phyloP scores from a whole-genome alignment of 306 rosid genomes.

The Corylus americana region DNA sequence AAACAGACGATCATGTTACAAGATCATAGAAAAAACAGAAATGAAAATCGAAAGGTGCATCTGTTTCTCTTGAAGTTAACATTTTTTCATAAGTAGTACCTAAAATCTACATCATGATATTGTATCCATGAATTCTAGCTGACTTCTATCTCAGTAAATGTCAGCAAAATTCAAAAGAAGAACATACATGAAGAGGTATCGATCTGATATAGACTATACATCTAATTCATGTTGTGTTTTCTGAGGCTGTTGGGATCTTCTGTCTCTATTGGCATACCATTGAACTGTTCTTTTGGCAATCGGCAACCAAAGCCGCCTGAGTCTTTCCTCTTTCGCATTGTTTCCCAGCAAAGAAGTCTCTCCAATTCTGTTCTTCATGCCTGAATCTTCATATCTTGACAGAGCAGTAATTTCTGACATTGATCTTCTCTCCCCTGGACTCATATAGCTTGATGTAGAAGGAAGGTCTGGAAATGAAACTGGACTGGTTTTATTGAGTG shows the following conservation, averaged over 20 bases:
- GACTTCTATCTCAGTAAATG: conserved; percentile 7
- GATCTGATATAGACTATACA: conserved; percentile 41
- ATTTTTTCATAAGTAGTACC: conserved; percentile 6
- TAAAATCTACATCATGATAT: conserved; percentile 32
- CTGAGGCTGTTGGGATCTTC: conserved; percentile 52
- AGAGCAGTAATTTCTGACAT: conserved; percentile 73
- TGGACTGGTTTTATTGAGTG: conserved; percentile 33
- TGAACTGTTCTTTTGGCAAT: conserved; percentile 85
- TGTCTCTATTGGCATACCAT: conserved; percentile 92
- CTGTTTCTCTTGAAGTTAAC: conserved; percentile 30
- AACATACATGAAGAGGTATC: conserved; percentile 13
- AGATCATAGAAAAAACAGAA: conserved; percentile 8
- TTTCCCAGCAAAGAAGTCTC: conserved; percentile 46
- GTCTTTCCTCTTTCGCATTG: conserved; percentile 61
- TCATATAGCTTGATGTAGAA: conserved; percentile 38
- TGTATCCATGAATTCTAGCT: conserved; percentile 22
- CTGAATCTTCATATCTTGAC: conserved; percentile 62
- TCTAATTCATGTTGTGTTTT: conserved; percentile 33
- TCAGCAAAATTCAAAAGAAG: conserved; percentile 3
- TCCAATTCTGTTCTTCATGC: conserved; percentile 31
- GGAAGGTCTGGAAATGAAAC: conserved; percentile 22
- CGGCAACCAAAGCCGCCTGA: conserved; percentile 75
- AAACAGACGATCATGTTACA: background rate
- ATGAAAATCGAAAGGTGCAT: conserved; percentile 23
- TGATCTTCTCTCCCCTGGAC: conserved; percentile 61